Evolutionary conservation across 169 alveolate species (phyloP), one percentile per base, ranked within the genome.

Genomic region (Cyclospora cayetanensis): DNA sequence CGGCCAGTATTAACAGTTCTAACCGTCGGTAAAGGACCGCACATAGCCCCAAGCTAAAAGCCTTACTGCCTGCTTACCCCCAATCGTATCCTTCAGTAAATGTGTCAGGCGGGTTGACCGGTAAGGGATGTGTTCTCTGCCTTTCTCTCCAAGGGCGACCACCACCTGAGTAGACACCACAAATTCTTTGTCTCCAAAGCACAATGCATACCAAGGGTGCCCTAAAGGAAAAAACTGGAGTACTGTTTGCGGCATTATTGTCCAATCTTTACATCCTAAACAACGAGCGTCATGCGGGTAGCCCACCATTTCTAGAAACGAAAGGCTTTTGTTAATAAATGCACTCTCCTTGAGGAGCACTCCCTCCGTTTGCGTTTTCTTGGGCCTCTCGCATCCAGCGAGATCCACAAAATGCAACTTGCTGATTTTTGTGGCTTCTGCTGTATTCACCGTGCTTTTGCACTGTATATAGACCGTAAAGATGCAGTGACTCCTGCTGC

Each of bases 381-480:
- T 97, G 20, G 98, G 95, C 91, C 99, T 96, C 90, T 98, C 99
- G 55, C 98, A 95, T 39, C 99, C 99, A 1, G 99, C 99, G 42
- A 98, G 94, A 92, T 98, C 99, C 27, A 98, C 99, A 43, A 98
- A 89, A 90, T 98, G 98, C 68, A 98, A 89, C 91, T 97, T 97
- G 15, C 97, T 94, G 76, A 65, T 50, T 42, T 37, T 60, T 37
- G 55, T 83, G 80, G 84, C 89, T 74, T 93, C 92, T 18, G 70
- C 63, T 2, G 88, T 66, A 87, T 91, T 94, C 37, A 96, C 98
- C 37, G 97, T 94, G 18, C 97, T 95, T 82, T 97, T 95, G 85
- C 97, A 95, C 93, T 98, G 99, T 7, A 97, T 91, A 91, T 97
- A 98, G 76, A 98, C 93, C 52, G 98, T 98, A 93, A 97, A 97